Base-by-base conservation (phyloP, 805 yeast species). In the Cyberlindnera mississippiensis region DNA sequence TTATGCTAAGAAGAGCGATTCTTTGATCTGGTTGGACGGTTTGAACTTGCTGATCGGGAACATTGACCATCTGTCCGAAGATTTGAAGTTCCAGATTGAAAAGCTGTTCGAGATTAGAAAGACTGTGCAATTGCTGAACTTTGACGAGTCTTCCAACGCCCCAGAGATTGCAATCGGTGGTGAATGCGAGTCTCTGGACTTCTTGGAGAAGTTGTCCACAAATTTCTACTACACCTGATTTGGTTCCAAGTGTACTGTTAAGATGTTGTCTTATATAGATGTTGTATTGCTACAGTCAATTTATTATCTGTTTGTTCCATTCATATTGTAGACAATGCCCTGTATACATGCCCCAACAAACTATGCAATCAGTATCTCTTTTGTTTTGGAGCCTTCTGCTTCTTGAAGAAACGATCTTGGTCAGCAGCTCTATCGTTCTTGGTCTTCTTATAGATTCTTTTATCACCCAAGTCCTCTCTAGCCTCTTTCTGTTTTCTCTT, bases 1-100 rank as follows among this genome's bases (percentile, higher is more conserved):
- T 52, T 85, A 73, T 56, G 90, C 84, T 44, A 81, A 86, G 2
- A 73, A 75, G 48, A 86, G 82, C 36, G 72, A 77, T 37, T 78
- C 82, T 33, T 76, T 75, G 40, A 75, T 80, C 7, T 87, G 95
- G 95, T 64, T 82, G 28, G 95, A 87, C 62, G 96, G 95, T 0
- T 60, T 86, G 41, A 78, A 76, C 53, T 63, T 78, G 56, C 55
- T 78, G 28, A 64, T 71, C 16, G 66, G 69, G 40, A 68, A 54
- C 38, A 45, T 42, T 40, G 57, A 52, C 17, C 62, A 55, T 28
- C 47, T 73, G 14, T 72, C 80, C 1, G 57, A 55, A 1, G 76
- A 70, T 15, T 68, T 81, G 6, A 59, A 60, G 41, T 55, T 52
- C 16, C 80, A 77, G 48, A 61, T 76, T 13, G 61, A 63, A 4